Percentiles rank a stretch among this genome's conserved stretches.
Conservation (phyloP, 441 rosid genomes). For the Bocquillonia castaneifolia region DNA sequence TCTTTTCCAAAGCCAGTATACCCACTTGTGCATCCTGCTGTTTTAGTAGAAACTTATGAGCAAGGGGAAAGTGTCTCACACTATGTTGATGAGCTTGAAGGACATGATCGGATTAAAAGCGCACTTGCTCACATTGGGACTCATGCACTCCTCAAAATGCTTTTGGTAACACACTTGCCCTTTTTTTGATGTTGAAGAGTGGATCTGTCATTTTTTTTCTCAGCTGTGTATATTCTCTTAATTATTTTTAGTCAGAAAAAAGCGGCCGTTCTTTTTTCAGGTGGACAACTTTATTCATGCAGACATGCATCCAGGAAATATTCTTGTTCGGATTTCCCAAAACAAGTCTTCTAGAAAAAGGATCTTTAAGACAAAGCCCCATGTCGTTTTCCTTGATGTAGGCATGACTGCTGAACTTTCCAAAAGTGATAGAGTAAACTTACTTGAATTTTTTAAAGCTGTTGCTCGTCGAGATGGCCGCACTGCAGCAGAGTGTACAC, state of each 20-base stretch:
- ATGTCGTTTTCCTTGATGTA: conserved; percentile 94
- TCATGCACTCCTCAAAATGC: conserved; percentile 98
- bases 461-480: conserved; percentile 92
- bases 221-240: neutral
- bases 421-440: conserved; percentile 70
- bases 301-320: conserved; percentile 99
- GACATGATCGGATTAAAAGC: conserved; percentile 68
- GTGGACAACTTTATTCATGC: conserved; percentile 99
- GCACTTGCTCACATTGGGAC: conserved; percentile 97
- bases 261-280: conserved; percentile 41
- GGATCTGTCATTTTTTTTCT: neutral
- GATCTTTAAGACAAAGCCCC: conserved; percentile 85
- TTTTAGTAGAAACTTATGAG: conserved; percentile 95
- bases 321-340: conserved; percentile 74
- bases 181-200: neutral
- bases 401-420: conserved; percentile 99
- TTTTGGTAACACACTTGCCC: conserved; percentile 52
- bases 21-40: conserved; percentile 99
- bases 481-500: conserved; percentile 79
- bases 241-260: conserved; percentile 5
- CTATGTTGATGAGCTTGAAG: conserved; percentile 78
- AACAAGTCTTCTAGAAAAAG: conserved; percentile 60
- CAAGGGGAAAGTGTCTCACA: conserved; percentile 86
- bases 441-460: conserved; percentile 88
- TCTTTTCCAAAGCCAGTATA: conserved; percentile 98